These are phyloP conservation scores for Penicillium sp. DNA, from an alignment of 2,329 filamentous ascomycete species.

Conservation along the genomic window DNA sequence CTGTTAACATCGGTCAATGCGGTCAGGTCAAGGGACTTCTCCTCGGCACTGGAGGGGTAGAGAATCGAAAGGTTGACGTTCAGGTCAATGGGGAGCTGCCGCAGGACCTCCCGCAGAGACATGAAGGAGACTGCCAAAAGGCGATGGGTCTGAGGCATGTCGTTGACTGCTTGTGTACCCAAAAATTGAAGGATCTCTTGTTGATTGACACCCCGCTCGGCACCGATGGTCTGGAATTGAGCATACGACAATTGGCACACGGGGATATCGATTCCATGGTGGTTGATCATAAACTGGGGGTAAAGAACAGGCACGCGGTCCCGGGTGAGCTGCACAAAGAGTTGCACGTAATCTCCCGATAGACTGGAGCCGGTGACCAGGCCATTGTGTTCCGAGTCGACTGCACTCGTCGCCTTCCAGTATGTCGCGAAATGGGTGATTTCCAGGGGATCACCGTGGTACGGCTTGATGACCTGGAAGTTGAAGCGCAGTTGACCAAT, in stretches of 20 bases:
- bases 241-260: constrained; percentile 77
- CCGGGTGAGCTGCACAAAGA: constrained; percentile 90
- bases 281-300: constrained; percentile 79
- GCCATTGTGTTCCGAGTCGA: constrained; percentile 82
- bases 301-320: constrained; percentile 88
- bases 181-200: constrained; percentile 40
- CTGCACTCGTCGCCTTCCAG: constrained; percentile 96
- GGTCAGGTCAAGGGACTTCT: constrained; percentile 71
- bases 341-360: constrained; percentile 89
- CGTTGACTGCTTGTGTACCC: constrained; percentile 40
- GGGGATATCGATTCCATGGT: constrained; percentile 79
- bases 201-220: constrained; percentile 44
- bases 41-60: constrained; percentile 79
- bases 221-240: constrained; percentile 55
- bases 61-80: constrained; percentile 92
- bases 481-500: constrained; percentile 95
- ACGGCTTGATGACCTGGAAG: constrained; percentile 95
- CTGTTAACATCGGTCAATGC: constrained; percentile 82
- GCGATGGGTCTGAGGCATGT: constrained; percentile 71
- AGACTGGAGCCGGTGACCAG: constrained; percentile 94
- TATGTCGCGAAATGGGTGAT: constrained; percentile 99
- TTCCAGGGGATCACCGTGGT: constrained; percentile 87
- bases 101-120: constrained; percentile 78
- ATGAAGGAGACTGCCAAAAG: constrained; percentile 76
- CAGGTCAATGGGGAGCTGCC: constrained; percentile 75